A percentile compares a stretch with the other conserved stretches of the same genome.
Conservation (phyloP, 1,139 yeast species). For the Candida mesenterica region DNA sequence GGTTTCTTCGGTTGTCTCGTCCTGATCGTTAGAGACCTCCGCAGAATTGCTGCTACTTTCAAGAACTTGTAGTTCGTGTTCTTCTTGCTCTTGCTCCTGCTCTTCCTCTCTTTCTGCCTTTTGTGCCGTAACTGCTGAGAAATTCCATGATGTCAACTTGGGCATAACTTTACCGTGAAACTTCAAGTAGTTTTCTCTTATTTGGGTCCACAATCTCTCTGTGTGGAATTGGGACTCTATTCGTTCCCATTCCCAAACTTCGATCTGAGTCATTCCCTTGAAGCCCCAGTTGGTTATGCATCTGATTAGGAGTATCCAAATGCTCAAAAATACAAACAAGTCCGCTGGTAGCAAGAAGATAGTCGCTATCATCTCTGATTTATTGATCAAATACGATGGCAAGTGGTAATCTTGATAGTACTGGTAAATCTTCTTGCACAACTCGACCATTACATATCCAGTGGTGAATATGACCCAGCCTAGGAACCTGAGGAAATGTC, state of each 20-base stretch:
- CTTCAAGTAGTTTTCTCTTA: slow-evolving; percentile 43
- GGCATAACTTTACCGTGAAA: slow-evolving; percentile 49
- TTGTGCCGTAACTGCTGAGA: slow-evolving; percentile 5
- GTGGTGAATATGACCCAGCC: slow-evolving; percentile 64
- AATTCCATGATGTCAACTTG: slow-evolving; percentile 47
- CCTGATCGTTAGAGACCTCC: neutral
- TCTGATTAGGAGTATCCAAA: slow-evolving; percentile 58
- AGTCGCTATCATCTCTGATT: slow-evolving; percentile 54
- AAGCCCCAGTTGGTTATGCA: slow-evolving; percentile 55
- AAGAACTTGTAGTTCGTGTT: neutral
- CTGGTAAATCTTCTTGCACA: slow-evolving; percentile 38
- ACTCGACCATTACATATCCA: slow-evolving; percentile 44
- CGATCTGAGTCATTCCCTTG: slow-evolving; percentile 88
- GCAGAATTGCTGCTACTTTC: neutral
- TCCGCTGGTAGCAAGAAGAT: slow-evolving; percentile 56
- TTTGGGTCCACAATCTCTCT: slow-evolving; percentile 51
- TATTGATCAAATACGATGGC: slow-evolving; percentile 60
- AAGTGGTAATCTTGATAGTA: slow-evolving; percentile 54
- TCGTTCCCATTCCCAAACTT: slow-evolving; percentile 88
- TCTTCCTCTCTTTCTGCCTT: slow-evolving; percentile 11
- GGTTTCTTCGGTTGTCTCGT: neutral
- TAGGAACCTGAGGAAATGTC: slow-evolving; percentile 80
- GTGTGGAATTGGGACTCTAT: slow-evolving; percentile 61
- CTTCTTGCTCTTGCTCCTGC: neutral
- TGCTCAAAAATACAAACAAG: slow-evolving; percentile 56